These are phyloP conservation scores for Lentinus brumalis DNA, from an alignment of 768 basidiomycete species.

Conservation along the genomic window DNA sequence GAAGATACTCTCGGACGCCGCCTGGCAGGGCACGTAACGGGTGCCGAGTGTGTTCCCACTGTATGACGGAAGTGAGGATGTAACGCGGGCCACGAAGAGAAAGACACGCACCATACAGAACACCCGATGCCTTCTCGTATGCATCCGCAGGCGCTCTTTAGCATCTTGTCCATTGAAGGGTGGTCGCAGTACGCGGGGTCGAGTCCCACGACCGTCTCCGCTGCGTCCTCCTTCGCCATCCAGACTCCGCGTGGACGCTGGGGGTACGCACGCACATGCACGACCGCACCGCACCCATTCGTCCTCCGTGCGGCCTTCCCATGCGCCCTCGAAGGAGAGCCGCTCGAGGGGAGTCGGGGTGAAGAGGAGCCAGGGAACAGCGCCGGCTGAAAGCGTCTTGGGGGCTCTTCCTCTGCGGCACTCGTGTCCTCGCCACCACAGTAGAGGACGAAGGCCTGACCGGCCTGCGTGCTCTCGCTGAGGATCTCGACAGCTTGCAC, in stretches of 20 bases:
- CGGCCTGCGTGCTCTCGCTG: slow-evolving; percentile 18
- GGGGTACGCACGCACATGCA: slow-evolving; percentile 58
- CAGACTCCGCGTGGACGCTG: slow-evolving; percentile 56
- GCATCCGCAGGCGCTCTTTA: slow-evolving; percentile 64
- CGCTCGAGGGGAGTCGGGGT: slow-evolving; percentile 17
- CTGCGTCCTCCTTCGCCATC: slow-evolving; percentile 56
- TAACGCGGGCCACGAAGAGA: background rate
- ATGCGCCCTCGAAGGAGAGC: slow-evolving; percentile 15
- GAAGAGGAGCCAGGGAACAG: slow-evolving; percentile 38
- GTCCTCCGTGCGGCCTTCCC: slow-evolving; percentile 32
- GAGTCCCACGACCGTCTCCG: slow-evolving; percentile 56
- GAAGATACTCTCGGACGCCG: slow-evolving; percentile 54
- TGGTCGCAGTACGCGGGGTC: slow-evolving; percentile 62
- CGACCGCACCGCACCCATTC: slow-evolving; percentile 65
- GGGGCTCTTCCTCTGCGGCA: slow-evolving; percentile 15
- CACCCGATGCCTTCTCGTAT: slow-evolving; percentile 70
- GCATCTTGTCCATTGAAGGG: slow-evolving; percentile 47
- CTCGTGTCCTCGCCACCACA: slow-evolving; percentile 21
- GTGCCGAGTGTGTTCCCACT: slow-evolving; percentile 70
- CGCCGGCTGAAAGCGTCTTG: slow-evolving; percentile 35
- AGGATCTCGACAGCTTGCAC: slow-evolving; percentile 21
- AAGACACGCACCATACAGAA: slow-evolving; percentile 48
- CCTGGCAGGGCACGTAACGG: slow-evolving; percentile 60
- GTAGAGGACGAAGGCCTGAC: slow-evolving; percentile 18
- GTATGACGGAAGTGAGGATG: background rate